Evolutionary conservation across 2,329 filamentous ascomycete species (phyloP).

Genomic region (Didymella pinodella): DNA sequence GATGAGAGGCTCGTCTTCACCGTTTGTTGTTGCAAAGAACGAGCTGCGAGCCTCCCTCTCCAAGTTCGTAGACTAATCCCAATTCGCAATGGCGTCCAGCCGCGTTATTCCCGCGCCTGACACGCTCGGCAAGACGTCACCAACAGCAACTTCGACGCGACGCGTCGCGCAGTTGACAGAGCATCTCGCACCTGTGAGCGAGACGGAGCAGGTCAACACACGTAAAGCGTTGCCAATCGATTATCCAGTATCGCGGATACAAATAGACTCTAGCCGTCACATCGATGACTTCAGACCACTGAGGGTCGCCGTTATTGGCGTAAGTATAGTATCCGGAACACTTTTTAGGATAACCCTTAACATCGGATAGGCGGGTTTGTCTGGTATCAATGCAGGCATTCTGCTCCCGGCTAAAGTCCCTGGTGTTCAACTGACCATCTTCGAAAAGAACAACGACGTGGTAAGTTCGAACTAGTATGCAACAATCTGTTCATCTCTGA

Average conservation of each 20-base stretch:
- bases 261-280: slow-evolving; percentile 36
- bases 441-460: slow-evolving; percentile 57
- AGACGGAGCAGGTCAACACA: slow-evolving; percentile 27
- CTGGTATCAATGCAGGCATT: slow-evolving; percentile 70
- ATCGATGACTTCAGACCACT: slow-evolving; percentile 45
- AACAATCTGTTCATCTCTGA: not conserved
- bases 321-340: not conserved
- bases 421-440: slow-evolving; percentile 64
- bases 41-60: not conserved
- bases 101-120: slow-evolving; percentile 21
- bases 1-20: not conserved
- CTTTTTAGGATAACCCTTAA: not conserved
- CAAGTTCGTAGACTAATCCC: slow-evolving; percentile 4
- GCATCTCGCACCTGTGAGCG: slow-evolving; percentile 33
- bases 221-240: slow-evolving; percentile 26
- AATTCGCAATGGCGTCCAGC: slow-evolving; percentile 29
- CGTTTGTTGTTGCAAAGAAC: slow-evolving; percentile 1
- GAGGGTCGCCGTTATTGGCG: slow-evolving; percentile 67
- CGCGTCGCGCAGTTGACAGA: slow-evolving; percentile 39
- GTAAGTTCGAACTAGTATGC: slow-evolving; percentile 23
- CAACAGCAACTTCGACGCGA: slow-evolving; percentile 27
- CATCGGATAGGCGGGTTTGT: slow-evolving; percentile 59
- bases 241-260: slow-evolving; percentile 40
- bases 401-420: slow-evolving; percentile 74
- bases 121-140: slow-evolving; percentile 23